A percentile compares a stretch with the other conserved stretches of the same genome.
These are phyloP conservation scores for Durotheca rogersii DNA, from an alignment of 495 filamentous ascomycete species.

Conservation along the genomic window DNA sequence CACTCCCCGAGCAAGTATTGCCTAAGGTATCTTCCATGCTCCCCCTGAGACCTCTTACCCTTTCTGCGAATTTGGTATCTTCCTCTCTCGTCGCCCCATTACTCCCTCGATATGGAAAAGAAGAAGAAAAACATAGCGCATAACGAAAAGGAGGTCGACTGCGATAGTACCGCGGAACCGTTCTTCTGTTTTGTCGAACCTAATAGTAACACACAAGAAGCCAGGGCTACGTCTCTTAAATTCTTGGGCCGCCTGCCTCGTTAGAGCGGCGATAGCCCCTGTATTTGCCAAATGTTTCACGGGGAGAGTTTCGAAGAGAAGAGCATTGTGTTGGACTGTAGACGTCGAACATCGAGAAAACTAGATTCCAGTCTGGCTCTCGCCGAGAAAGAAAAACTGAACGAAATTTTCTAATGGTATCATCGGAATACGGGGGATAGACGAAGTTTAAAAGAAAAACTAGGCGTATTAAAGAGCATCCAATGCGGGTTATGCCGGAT, in stretches of 20 bases:
- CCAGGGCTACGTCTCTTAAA: slow-evolving; percentile 11
- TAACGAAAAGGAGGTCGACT: slow-evolving; percentile 17
- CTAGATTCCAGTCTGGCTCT: slow-evolving; percentile 21
- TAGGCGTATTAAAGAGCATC: slow-evolving; percentile 15
- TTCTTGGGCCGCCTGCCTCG: slow-evolving; percentile 19
- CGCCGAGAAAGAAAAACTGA: slow-evolving; percentile 21
- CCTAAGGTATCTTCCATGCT: slow-evolving; percentile 33
- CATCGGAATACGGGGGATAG: slow-evolving; percentile 29
- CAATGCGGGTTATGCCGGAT: not conserved
- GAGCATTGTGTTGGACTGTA: slow-evolving; percentile 2
- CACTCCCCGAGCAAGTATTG: slow-evolving; percentile 11
- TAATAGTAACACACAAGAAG: slow-evolving; percentile 22
- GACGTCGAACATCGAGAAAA: slow-evolving; percentile 11
- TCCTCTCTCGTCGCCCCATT: slow-evolving; percentile 21
- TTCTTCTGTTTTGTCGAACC: slow-evolving; percentile 7
- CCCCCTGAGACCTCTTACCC: slow-evolving; percentile 6
- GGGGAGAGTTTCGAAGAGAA: slow-evolving; percentile 10
- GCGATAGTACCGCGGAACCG: slow-evolving; percentile 8
- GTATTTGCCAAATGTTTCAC: slow-evolving; percentile 1
- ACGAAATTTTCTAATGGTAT: slow-evolving; percentile 37
- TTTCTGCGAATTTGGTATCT: slow-evolving; percentile 24
- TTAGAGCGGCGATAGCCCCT: slow-evolving; percentile 14
- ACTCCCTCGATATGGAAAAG: slow-evolving; percentile 23
- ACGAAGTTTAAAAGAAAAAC: slow-evolving; percentile 24
- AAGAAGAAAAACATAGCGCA: slow-evolving; percentile 21